These are phyloP conservation scores for Euphorbia tirucalli DNA, from an alignment of 345 rosid genomes.

Conservation along the genomic window DNA sequence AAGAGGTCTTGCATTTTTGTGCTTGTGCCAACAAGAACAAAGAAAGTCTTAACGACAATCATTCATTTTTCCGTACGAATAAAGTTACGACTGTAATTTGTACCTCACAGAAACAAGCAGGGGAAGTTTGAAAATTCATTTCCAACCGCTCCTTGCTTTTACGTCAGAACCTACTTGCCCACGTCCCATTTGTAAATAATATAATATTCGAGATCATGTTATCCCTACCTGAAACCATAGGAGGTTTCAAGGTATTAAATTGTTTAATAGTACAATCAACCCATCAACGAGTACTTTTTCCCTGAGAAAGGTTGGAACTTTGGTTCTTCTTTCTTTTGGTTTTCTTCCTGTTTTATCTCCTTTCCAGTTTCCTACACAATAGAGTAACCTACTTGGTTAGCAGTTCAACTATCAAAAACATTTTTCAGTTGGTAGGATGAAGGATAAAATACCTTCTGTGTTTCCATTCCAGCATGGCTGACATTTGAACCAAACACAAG, in stretches of 20 bases:
- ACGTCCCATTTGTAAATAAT: background rate
- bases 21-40: too few species aligned
- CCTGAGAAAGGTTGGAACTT: slow-evolving; percentile 89
- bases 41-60: too few species aligned
- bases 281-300: slow-evolving; percentile 87
- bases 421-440: background rate
- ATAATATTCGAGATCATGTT: background rate
- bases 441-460: slow-evolving; percentile 39
- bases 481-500: slow-evolving; percentile 79
- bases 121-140: too few species aligned
- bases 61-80: too few species aligned
- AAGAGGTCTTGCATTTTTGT: too few species aligned
- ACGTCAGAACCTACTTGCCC: too few species aligned
- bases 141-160: too few species aligned
- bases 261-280: slow-evolving; percentile 42
- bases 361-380: slow-evolving; percentile 53
- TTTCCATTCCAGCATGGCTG: slow-evolving; percentile 49
- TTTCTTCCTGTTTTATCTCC: slow-evolving; percentile 57
- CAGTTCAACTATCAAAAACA: slow-evolving; percentile 8
- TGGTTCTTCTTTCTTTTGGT: slow-evolving; percentile 65
- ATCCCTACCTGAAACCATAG: background rate
- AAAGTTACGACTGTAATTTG: too few species aligned
- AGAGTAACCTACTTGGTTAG: slow-evolving; percentile 3
- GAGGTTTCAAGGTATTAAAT: background rate
- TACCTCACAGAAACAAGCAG: too few species aligned